phyloP scores from a whole-genome alignment of 1,284 basidiomycete genomes.

The Trichosporon asahii region DNA sequence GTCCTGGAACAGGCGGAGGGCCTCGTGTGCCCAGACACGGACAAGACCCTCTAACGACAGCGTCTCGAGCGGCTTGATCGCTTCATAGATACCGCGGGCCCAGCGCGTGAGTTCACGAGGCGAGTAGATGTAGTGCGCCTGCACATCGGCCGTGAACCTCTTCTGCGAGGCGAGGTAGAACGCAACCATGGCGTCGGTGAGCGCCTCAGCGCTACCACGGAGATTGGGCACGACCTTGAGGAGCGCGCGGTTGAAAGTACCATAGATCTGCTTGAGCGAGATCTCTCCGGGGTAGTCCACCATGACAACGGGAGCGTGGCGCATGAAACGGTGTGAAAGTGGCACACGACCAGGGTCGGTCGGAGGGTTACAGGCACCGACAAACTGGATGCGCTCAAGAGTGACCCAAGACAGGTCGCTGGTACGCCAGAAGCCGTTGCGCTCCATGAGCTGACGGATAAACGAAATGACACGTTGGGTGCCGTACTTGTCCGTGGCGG shows the following conservation, averaged over 20 bases:
- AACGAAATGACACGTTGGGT: constrained; percentile 99
- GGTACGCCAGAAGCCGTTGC: constrained; percentile 91
- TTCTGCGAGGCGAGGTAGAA: constrained; percentile 94
- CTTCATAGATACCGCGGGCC: constrained; percentile 96
- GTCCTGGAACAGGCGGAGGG: constrained; percentile 94
- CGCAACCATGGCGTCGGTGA: constrained; percentile 96
- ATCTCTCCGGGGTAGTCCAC: constrained; percentile 98
- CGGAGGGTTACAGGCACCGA: constrained; percentile 98
- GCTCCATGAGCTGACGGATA: constrained; percentile 93
- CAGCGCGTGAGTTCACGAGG: constrained; percentile 98
- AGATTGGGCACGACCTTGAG: constrained; percentile 94
- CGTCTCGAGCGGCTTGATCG: constrained; percentile 85
- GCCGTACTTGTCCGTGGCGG: constrained; percentile 95
- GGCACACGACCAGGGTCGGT: constrained; percentile 99
- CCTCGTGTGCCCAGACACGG: constrained; percentile 97
- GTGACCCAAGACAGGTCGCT: constrained; percentile 96
- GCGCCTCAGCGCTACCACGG: constrained; percentile 85
- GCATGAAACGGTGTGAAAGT: constrained; percentile 91
- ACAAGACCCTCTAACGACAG: constrained; percentile 91
- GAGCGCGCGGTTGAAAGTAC: constrained; percentile 94
- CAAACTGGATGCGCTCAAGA: constrained; percentile 97
- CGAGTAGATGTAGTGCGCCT: constrained; percentile 99
- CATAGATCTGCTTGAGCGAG: constrained; percentile 97
- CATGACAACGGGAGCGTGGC: constrained; percentile 98
- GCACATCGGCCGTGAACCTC: constrained; percentile 89